Evolutionary conservation across 768 basidiomycete genomes (phyloP), one percentile per base, ranked within the genome.

Genomic region (Lentinula aciculospora): DNA sequence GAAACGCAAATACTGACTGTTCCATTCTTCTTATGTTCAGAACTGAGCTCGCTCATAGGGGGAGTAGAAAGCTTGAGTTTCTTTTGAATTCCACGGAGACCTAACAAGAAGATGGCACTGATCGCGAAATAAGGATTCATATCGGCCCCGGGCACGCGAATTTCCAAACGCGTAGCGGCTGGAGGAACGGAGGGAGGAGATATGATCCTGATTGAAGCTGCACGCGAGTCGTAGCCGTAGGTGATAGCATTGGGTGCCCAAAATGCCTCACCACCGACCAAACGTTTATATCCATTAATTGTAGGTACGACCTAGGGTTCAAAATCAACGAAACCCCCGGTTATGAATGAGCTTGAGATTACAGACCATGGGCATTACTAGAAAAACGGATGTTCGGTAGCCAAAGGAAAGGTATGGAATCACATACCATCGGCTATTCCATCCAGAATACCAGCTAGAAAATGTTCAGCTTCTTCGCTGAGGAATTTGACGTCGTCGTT

Each of bases 211-310:
- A 98, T 82, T 9, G 92, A 93, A 10, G 94, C 94, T 0, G 87
- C 88, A 34, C 97, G 90, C 21, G 92, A 94, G 71, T 99, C 97
- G 68, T 95, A 98, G 9, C 95, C 96, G 69, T 94, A 98, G 3
- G 94, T 95, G 17, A 92, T 81, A 3, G 92, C 85, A 64, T 93
- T 95, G 0, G 94, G 94, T 4, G 94, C 94, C 92, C 92, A 97
- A 76, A 89, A 94, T 3, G 88, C 87, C 68, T 94, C 93, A 12
- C 94, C 94, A 19, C 91, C 94, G 19, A 92, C 87, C 7, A 99
- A 83, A 15, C 97, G 92, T 68, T 98, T 99, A 76, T 99, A 99
- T 7, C 96, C 94, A 66, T 96, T 96, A 72, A 97, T 88, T 0
- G 91, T 96, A 1, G 92, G 94, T 15, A 92, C 89, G 25, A 92